Evolutionary conservation across 1,284 basidiomycete species (phyloP), one percentile per base, ranked within the genome.

Genomic region (Papiliotrema laurentii): DNA sequence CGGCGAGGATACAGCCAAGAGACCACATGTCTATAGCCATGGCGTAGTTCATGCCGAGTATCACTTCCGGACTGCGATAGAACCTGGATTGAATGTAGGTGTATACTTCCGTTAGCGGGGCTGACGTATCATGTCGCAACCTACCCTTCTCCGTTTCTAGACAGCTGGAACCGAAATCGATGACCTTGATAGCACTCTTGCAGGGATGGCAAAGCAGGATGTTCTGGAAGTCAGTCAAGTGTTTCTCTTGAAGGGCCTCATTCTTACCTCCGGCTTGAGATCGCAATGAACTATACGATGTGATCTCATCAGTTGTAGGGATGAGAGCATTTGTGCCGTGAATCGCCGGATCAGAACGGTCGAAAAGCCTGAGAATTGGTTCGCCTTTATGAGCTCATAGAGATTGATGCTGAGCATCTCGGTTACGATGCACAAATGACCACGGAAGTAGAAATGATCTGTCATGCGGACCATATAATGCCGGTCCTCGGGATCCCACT

Each of bases 221-320:
- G 65, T 99, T 99, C 89, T 94, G 57, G 5, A 2, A 14, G 24
- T 30, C 24, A 45, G 54, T 40, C 54, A 47, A 51, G 4, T 16
- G 14, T 22, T n/a, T 27, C 37, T 13, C 34, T 39, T 7, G 27
- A 9, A 24, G 65, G n/a, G n/a, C n/a, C n/a, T n/a, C n/a, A n/a
- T n/a, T n/a, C 80, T 53, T 57, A 86, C 90, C 82, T 99, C 96
- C 16, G 96, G 96, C 75, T 99, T 99, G 58, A 99, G 77, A 76
- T 99, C 96, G 65, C 96, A 99, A 71, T 99, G 96, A n/a, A 99
- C 96, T 54, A 99, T 91, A 43, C 89, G 84, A 75, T 97, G 93
- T 58, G 94, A 89, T 25, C 92, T 83, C 86, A 99, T 93, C 47
- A 99, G 78, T 36, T 85, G 83, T 30, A 99, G 79, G 3, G 91